Conservation (phyloP, 192 early-diverging fungal genomes). For the Haplosporangium gracile region DNA sequence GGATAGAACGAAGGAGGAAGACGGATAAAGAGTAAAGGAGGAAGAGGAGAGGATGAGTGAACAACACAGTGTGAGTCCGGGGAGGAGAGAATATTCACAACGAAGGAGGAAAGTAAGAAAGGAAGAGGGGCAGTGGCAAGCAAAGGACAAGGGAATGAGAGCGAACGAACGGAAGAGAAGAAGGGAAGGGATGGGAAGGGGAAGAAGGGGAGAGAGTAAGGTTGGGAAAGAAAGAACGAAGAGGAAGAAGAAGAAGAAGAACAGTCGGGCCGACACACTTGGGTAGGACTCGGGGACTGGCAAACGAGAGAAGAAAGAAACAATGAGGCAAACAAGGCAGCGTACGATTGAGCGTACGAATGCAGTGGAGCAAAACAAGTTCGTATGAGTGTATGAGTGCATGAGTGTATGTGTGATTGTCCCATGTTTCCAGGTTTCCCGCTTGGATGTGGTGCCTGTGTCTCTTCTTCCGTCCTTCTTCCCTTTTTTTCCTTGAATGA, state of each 20-base stretch:
- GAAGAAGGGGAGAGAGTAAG: background rate
- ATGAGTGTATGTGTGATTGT: too few relatives aligned
- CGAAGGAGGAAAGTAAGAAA: background rate
- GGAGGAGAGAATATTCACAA: too few relatives aligned
- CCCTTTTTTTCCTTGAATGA: background rate
- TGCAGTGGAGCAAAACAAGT: too few relatives aligned
- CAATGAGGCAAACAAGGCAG: background rate
- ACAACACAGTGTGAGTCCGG: background rate
- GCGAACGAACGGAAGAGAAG: background rate
- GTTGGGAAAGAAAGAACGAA: background rate
- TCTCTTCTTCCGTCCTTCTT: background rate
- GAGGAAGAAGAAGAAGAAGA: background rate
- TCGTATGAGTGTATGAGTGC: too few relatives aligned
- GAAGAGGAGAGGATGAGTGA: background rate
- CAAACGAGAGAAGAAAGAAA: too few relatives aligned
- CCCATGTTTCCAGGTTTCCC: background rate
- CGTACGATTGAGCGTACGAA: too few relatives aligned
- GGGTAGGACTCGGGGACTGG: background rate
- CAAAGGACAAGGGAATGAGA: background rate
- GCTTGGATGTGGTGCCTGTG: background rate
- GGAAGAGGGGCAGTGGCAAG: background rate
- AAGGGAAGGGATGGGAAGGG: too few relatives aligned
- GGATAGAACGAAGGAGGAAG: background rate
- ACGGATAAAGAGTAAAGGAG: background rate
- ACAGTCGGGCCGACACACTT: too few relatives aligned